These are phyloP conservation scores for Chrysosporium queenslandicum DNA, from an alignment of 2,329 filamentous ascomycete genomes.

Conservation along the genomic window DNA sequence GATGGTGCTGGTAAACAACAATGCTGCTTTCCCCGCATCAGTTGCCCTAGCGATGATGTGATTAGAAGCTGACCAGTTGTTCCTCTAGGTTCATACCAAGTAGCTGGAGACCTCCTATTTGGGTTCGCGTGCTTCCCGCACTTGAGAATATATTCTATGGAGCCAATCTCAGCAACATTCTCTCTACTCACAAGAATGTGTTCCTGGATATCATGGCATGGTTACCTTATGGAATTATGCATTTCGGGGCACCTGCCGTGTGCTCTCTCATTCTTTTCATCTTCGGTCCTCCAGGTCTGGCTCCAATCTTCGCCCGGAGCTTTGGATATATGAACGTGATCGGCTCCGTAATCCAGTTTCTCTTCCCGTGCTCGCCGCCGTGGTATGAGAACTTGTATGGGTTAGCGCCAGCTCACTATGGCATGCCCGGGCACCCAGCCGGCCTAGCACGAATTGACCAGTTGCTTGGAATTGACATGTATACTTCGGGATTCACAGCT, in stretches of 20 bases:
- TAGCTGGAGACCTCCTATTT: constrained; percentile 83
- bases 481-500: constrained; percentile 82
- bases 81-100: constrained; percentile 69
- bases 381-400: constrained; percentile 97
- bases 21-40: no score
- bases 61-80: background rate
- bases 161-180: constrained; percentile 88
- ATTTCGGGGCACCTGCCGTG: constrained; percentile 77
- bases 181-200: constrained; percentile 77
- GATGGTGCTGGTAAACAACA: no score
- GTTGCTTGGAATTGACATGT: constrained; percentile 83
- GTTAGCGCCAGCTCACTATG: constrained; percentile 81
- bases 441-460: constrained; percentile 80
- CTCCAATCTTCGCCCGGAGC: constrained; percentile 71
- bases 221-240: constrained; percentile 84
- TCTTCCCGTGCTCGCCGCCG: constrained; percentile 87
- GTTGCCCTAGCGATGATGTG: background rate
- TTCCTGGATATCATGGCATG: constrained; percentile 81
- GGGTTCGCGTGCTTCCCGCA: constrained; percentile 87
- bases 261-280: constrained; percentile 73
- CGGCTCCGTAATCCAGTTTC: constrained; percentile 76
- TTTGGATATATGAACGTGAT: constrained; percentile 90
- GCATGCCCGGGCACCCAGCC: constrained; percentile 78
- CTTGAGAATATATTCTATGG: constrained; percentile 95
- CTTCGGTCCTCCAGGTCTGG: constrained; percentile 75